Conservation (phyloP, 1,284 basidiomycete genomes). For the Ceratobasidium sp. region DNA sequence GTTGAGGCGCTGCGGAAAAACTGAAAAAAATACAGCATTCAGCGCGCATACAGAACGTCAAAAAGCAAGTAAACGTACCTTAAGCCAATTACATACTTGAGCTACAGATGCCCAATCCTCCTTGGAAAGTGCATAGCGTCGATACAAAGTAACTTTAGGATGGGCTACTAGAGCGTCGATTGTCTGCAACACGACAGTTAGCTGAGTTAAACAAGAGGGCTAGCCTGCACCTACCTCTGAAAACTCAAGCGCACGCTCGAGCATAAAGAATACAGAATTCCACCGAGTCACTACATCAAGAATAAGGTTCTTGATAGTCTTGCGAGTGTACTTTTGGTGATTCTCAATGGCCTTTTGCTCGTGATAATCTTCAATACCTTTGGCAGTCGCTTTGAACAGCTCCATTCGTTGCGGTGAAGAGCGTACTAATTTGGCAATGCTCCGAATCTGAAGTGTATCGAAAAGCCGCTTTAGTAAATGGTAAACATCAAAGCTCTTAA, state of each 20-base stretch:
- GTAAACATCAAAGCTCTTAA: background rate
- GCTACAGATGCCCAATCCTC: background rate
- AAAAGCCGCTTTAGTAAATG: too few species aligned
- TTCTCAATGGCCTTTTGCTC: background rate
- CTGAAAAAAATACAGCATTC: too few species aligned
- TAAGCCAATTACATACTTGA: background rate
- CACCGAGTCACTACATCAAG: conserved; percentile 30
- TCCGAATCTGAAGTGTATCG: conserved; percentile 15
- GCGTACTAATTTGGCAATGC: conserved; percentile 18
- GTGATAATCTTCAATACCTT: background rate
- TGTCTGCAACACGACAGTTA: background rate
- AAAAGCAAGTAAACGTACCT: conserved; percentile 27
- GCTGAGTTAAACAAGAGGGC: background rate
- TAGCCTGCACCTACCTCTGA: background rate
- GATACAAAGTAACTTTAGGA: conserved; percentile 7
- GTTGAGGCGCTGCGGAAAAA: background rate
- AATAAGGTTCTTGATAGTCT: conserved; percentile 1
- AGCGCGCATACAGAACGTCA: too few species aligned
- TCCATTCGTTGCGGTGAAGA: conserved; percentile 31
- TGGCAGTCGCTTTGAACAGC: background rate
- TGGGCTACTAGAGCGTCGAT: background rate
- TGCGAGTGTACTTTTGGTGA: background rate
- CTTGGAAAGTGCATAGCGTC: background rate
- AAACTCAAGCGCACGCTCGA: conserved; percentile 27
- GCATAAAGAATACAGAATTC: conserved; percentile 30